These are phyloP conservation scores for Bathelium albidoporum DNA, from an alignment of 495 filamentous ascomycete genomes.

Conservation along the genomic window DNA sequence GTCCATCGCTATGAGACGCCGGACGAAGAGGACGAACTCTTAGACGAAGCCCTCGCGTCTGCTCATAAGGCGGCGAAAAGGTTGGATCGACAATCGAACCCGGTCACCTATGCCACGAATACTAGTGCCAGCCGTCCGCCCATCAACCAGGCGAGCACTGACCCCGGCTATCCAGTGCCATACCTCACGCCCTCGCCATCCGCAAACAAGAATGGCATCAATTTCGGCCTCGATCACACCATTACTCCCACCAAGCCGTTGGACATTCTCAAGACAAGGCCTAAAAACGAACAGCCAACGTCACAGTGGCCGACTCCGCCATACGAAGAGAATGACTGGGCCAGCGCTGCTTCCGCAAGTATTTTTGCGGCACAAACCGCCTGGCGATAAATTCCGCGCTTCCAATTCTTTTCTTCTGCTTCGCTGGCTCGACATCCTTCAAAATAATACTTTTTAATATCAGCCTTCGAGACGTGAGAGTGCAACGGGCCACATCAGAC, in stretches of 20 bases:
- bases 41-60: slow-evolving; percentile 68
- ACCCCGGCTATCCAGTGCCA: slow-evolving; percentile 50
- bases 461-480: not conserved
- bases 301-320: slow-evolving; percentile 95
- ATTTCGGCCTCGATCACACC: slow-evolving; percentile 50
- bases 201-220: slow-evolving; percentile 62
- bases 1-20: slow-evolving; percentile 81
- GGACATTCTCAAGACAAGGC: slow-evolving; percentile 49
- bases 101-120: slow-evolving; percentile 28
- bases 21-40: slow-evolving; percentile 90
- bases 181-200: slow-evolving; percentile 91
- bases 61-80: slow-evolving; percentile 46
- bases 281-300: slow-evolving; percentile 41
- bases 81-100: slow-evolving; percentile 31
- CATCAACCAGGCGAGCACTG: slow-evolving; percentile 32
- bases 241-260: slow-evolving; percentile 39
- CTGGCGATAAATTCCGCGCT: slow-evolving; percentile 9
- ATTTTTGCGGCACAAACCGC: slow-evolving; percentile 42
- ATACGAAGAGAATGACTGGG: slow-evolving; percentile 84
- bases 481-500: not conserved
- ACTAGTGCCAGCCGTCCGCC: slow-evolving; percentile 20
- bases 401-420: not conserved
- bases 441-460: not conserved
- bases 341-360: slow-evolving; percentile 63
- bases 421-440: not conserved